Conservation (phyloP, 176 grass and related monocot species). For the Hsuehochloa calcarea region DNA sequence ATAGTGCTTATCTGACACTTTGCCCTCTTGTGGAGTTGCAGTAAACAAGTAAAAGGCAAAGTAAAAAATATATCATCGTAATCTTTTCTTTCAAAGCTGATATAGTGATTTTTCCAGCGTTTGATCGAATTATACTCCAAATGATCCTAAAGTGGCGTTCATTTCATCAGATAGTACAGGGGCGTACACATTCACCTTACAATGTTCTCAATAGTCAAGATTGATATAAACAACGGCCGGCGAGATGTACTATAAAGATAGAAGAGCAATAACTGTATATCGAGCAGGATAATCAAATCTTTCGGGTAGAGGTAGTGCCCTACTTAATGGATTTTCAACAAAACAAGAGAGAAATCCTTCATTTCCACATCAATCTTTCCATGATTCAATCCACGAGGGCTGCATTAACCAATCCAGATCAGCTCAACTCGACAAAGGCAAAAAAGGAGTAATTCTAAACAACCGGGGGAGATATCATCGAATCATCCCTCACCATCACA, state of each 20-base stretch:
- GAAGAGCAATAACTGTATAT: slow-evolving; percentile 25
- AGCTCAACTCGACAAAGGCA: slow-evolving; percentile 9
- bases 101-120: not conserved
- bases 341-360: slow-evolving; percentile 1
- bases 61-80: not conserved
- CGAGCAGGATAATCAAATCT: not conserved
- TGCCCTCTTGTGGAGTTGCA: not conserved
- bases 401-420: slow-evolving; percentile 39
- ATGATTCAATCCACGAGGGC: not conserved
- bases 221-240: slow-evolving; percentile 8
- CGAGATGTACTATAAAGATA: slow-evolving; percentile 12
- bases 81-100: not conserved
- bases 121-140: not conserved
- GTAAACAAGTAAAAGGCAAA: not conserved
- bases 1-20: not conserved
- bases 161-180: not conserved
- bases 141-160: not conserved
- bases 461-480: slow-evolving; percentile 52
- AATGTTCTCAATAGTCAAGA: slow-evolving; percentile 27
- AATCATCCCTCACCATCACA: slow-evolving; percentile 56
- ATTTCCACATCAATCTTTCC: slow-evolving; percentile 29
- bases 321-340: not conserved
- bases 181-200: not conserved
- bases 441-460: slow-evolving; percentile 12
- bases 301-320: not conserved